Evolutionary conservation across 1,284 basidiomycete species (phyloP).

Genomic region (Rhodotorula sp.): DNA sequence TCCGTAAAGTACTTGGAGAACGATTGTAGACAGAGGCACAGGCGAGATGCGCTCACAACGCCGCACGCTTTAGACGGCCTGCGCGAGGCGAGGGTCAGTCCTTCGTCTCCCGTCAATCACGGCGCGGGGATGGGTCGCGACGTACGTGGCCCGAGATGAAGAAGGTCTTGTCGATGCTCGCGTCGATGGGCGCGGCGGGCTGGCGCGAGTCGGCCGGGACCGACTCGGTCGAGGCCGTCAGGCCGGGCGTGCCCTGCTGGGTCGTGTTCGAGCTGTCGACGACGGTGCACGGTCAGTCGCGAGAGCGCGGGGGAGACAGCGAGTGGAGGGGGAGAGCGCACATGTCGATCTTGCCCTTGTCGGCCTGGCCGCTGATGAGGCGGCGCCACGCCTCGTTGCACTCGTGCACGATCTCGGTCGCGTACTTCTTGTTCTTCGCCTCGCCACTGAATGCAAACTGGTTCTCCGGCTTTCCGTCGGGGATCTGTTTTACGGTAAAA

Average conservation of each 20-base stretch:
- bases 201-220: constrained; percentile 78
- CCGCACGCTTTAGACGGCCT: constrained; percentile 8
- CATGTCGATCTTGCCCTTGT: constrained; percentile 77
- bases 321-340: constrained; percentile 53
- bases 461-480: constrained; percentile 88
- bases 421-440: constrained; percentile 97
- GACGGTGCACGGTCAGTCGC: background rate
- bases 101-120: no score
- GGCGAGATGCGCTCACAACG: background rate
- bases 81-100: constrained; percentile 1
- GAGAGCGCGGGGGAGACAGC: background rate
- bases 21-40: background rate
- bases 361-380: constrained; percentile 78
- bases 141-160: constrained; percentile 34
- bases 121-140: background rate
- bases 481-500: constrained; percentile 55
- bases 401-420: constrained; percentile 97
- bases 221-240: constrained; percentile 65
- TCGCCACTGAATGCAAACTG: constrained; percentile 98
- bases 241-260: constrained; percentile 71
- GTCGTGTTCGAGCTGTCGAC: constrained; percentile 61
- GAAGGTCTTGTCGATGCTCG: constrained; percentile 65
- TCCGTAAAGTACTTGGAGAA: background rate
- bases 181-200: constrained; percentile 81
- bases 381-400: constrained; percentile 99